Conservation (phyloP, 2,329 filamentous ascomycete genomes). For the Alternaria consortialis region DNA sequence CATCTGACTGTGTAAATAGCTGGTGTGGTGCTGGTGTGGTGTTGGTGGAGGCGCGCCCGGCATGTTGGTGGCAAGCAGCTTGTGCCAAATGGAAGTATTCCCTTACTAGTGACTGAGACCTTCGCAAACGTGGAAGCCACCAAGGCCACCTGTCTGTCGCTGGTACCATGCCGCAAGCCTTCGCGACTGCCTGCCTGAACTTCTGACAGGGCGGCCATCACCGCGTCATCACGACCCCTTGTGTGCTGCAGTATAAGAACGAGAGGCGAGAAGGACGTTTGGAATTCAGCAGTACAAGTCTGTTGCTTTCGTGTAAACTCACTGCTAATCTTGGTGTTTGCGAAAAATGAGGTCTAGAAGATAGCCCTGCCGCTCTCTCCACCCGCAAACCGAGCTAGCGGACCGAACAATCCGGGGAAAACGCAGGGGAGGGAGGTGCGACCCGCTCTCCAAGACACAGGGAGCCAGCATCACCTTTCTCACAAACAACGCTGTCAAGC, state of each 20-base stretch:
- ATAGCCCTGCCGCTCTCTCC: not conserved
- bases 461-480: not conserved
- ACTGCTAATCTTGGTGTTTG: not conserved
- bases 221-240: not conserved
- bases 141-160: not conserved
- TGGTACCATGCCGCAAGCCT: conserved; percentile 11
- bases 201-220: conserved; percentile 1
- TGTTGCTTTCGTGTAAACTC: not conserved
- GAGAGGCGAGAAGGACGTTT: not conserved
- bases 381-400: conserved; percentile 11
- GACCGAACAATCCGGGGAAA: conserved; percentile 20
- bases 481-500: not conserved
- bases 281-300: not conserved
- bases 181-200: not conserved
- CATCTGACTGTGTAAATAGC: conserved; percentile 10
- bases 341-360: conserved; percentile 3
- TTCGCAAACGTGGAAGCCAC: not conserved
- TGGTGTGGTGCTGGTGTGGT: not conserved
- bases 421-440: not conserved
- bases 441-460: not conserved
- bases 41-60: conserved; percentile 10
- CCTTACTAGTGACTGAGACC: conserved; percentile 1
- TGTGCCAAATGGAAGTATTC: not conserved
- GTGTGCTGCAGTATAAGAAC: not conserved
- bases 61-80: conserved; percentile 7